A percentile compares a stretch with the other conserved stretches of the same genome.
phyloP scores from a whole-genome alignment of 768 basidiomycete species.

The Rubroboletus satanas region DNA sequence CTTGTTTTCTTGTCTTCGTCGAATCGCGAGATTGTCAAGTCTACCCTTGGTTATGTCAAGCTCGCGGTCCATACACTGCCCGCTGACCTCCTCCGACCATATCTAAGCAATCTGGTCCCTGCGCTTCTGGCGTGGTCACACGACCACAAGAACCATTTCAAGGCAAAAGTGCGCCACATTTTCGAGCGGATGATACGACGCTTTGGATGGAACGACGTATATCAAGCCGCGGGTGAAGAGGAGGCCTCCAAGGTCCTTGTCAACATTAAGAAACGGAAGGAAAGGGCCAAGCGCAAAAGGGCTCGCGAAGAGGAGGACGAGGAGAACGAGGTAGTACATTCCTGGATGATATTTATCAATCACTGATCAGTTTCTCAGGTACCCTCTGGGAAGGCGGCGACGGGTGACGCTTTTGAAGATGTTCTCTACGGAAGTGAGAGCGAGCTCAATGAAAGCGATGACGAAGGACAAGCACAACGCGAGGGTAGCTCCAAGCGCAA shows the following conservation, averaged over 20 bases:
- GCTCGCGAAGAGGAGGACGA: conserved; percentile 55
- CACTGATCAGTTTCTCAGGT: conserved; percentile 33
- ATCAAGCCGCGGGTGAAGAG: conserved; percentile 67
- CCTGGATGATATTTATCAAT: background rate
- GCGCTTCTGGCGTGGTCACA: conserved; percentile 89
- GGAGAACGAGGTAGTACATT: conserved; percentile 44
- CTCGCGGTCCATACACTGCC: conserved; percentile 86
- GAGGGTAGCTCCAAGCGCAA: conserved; percentile 36
- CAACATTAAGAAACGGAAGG: conserved; percentile 95
- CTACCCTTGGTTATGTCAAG: conserved; percentile 91
- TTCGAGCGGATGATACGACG: conserved; percentile 93
- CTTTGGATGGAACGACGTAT: conserved; percentile 84
- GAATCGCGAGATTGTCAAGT: conserved; percentile 98
- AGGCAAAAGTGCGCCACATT: conserved; percentile 92
- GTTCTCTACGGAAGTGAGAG: conserved; percentile 96
- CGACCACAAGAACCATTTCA: conserved; percentile 99
- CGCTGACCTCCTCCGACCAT: conserved; percentile 63
- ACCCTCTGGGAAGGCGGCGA: conserved; percentile 44
- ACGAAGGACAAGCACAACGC: conserved; percentile 41
- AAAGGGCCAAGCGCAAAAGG: conserved; percentile 87
- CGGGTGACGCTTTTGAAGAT: conserved; percentile 93
- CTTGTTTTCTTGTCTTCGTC: conserved; percentile 89
- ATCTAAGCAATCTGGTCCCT: conserved; percentile 75
- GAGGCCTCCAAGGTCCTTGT: conserved; percentile 84
- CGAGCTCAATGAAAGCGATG: conserved; percentile 72